Evolutionary conservation across 2,329 filamentous ascomycete genomes (phyloP).

Genomic region (Cytospora schulzeri): DNA sequence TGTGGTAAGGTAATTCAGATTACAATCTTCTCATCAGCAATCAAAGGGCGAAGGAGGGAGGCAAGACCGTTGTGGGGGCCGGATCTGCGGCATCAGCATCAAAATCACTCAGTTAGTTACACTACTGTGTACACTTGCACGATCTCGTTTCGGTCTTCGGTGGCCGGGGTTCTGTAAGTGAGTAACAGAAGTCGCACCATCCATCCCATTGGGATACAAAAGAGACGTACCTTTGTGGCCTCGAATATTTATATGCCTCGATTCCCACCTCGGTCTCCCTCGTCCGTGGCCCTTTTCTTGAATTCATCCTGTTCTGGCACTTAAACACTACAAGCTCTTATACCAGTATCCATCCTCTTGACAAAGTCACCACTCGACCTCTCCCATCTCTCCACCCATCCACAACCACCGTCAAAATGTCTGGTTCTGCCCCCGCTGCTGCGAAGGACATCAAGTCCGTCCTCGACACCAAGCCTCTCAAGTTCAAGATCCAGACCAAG

Average conservation of each 20-base stretch:
- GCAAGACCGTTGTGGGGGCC: constrained; percentile 8
- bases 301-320: background rate
- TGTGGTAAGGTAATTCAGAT: constrained; percentile 18
- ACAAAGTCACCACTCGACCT: background rate
- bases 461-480: constrained; percentile 45
- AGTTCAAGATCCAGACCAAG: constrained; percentile 50
- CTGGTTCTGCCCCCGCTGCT: constrained; percentile 16
- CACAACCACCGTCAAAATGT: constrained; percentile 17
- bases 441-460: constrained; percentile 31
- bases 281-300: too few relatives aligned
- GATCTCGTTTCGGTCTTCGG: constrained; percentile 22
- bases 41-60: background rate
- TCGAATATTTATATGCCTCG: constrained; percentile 20
- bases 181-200: background rate
- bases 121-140: constrained; percentile 1
- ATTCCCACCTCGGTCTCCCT: background rate
- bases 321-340: background rate
- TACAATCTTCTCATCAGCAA: constrained; percentile 8
- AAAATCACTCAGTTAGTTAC: constrained; percentile 23
- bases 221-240: constrained; percentile 12
- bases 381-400: background rate
- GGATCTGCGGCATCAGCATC: constrained; percentile 13
- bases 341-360: background rate
- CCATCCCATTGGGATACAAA: background rate
- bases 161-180: constrained; percentile 4